phyloP scores from a whole-genome alignment of 805 yeast genomes.

The Debaryomyces castellii region DNA sequence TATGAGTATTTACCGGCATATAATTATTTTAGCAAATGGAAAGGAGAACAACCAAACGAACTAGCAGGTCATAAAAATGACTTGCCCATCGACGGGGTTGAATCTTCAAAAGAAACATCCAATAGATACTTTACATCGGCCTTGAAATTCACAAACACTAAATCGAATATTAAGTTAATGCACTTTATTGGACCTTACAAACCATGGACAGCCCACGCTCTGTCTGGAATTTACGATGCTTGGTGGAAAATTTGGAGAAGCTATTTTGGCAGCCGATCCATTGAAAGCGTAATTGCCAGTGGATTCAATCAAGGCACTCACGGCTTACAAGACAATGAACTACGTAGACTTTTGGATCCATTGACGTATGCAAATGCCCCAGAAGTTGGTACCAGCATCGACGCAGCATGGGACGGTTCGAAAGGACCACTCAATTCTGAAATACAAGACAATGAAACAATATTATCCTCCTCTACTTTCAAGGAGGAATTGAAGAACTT shows the following conservation, averaged over 20 bases:
- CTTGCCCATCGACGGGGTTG: background rate
- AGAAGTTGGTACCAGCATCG: constrained; percentile 11
- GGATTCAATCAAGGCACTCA: background rate
- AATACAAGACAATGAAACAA: background rate
- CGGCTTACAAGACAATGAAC: background rate
- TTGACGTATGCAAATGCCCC: background rate
- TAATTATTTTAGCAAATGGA: constrained; percentile 41
- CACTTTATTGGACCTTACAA: constrained; percentile 69
- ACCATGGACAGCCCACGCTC: constrained; percentile 46
- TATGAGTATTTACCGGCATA: constrained; percentile 77
- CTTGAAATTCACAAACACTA: constrained; percentile 9
- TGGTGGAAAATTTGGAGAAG: constrained; percentile 44
- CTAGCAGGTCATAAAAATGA: background rate
- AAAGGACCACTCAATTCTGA: constrained; percentile 29
- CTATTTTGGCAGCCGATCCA: constrained; percentile 24
- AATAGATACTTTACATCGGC: constrained; percentile 21
- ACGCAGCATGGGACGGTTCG: constrained; percentile 45
- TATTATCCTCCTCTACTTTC: constrained; percentile 5
- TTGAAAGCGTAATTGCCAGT: constrained; percentile 15
- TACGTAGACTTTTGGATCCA: background rate
- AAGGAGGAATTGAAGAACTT: constrained; percentile 15
- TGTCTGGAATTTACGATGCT: constrained; percentile 17
- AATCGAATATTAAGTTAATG: constrained; percentile 45
- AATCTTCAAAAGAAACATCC: background rate
- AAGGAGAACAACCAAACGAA: background rate